A percentile compares a stretch with the other conserved stretches of the same genome.
Evolutionary conservation across 768 basidiomycete genomes (phyloP).

Genomic region (Suillus subluteus): DNA sequence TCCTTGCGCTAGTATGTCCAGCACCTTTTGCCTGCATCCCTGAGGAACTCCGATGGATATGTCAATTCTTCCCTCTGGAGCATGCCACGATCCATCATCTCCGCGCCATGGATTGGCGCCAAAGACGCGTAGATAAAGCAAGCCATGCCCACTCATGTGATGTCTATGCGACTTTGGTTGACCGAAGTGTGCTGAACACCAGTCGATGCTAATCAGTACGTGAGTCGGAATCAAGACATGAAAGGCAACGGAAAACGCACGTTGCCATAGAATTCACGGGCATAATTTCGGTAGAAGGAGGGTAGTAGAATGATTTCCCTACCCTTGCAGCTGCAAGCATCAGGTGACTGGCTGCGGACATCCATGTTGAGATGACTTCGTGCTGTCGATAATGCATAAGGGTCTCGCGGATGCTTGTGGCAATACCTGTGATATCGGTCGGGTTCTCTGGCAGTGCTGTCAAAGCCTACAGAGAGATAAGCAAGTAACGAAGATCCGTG

Average conservation of each 20-base stretch:
- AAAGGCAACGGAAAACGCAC: constrained; percentile 16
- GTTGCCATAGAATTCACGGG: constrained; percentile 26
- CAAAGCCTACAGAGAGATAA: constrained; percentile 13
- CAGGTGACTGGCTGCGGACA: constrained; percentile 19
- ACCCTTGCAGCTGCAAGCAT: constrained; percentile 26
- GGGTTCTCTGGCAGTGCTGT: constrained; percentile 15
- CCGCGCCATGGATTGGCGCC: constrained; percentile 27
- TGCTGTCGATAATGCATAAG: constrained; percentile 19
- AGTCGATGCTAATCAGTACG: constrained; percentile 22
- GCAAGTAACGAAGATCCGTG: background rate
- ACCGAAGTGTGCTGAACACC: constrained; percentile 27
- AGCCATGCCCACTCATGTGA: constrained; percentile 17
- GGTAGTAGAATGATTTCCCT: constrained; percentile 19
- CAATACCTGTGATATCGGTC: constrained; percentile 22
- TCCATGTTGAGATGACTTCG: constrained; percentile 22
- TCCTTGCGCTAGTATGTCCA: constrained; percentile 20
- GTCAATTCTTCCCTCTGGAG: constrained; percentile 22
- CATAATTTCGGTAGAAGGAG: constrained; percentile 11
- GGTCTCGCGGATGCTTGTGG: constrained; percentile 20
- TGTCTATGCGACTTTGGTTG: constrained; percentile 20
- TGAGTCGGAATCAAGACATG: background rate
- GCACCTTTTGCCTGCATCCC: constrained; percentile 23
- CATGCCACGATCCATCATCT: constrained; percentile 16
- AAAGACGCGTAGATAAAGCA: constrained; percentile 27
- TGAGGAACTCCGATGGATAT: constrained; percentile 27